A percentile compares a stretch with the other conserved stretches of the same genome.
Conservation (phyloP, 2,329 filamentous ascomycete genomes). For the Monilinia vaccinii-corymbosi region DNA sequence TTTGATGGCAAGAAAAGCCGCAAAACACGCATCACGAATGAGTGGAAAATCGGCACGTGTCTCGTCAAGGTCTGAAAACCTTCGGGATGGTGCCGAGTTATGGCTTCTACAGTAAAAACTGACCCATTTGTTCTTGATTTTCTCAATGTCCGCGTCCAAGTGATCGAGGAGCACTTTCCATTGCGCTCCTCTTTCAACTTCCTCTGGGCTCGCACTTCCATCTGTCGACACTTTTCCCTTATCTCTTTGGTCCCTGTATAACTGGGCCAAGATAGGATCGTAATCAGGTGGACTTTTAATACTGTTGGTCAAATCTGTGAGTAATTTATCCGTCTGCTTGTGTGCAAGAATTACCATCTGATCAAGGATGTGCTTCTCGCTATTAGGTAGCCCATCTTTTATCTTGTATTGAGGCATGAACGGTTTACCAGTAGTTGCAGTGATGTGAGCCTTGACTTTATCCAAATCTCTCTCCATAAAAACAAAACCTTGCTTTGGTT, state of each 20-base stretch:
- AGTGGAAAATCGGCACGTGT: conserved; percentile 1
- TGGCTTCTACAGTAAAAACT: not conserved
- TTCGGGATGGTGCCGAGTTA: not conserved
- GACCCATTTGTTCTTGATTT: conserved; percentile 1
- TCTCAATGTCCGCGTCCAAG: not conserved
- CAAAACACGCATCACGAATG: conserved; percentile 12
- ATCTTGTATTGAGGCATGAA: not conserved
- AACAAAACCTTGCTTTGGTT: conserved; percentile 44
- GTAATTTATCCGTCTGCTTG: conserved; percentile 29
- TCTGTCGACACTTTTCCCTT: conserved; percentile 13
- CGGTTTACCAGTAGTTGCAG: not conserved
- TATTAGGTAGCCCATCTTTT: not conserved
- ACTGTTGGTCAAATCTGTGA: conserved; percentile 22
- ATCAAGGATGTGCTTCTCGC: conserved; percentile 49
- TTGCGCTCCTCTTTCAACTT: not conserved
- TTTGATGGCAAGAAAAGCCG: conserved; percentile 19
- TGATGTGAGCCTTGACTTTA: not conserved
- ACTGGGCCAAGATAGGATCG: conserved; percentile 21
- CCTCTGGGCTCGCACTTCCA: not conserved
- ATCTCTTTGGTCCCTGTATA: conserved; percentile 11
- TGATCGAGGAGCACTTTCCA: conserved; percentile 13
- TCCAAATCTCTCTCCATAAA: conserved; percentile 39
- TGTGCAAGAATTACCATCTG: conserved; percentile 50
- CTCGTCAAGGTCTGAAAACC: not conserved
- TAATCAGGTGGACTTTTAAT: conserved; percentile 13